Base-by-base conservation (phyloP, 1,284 basidiomycete genomes). In the Melampsora larici-populina region DNA sequence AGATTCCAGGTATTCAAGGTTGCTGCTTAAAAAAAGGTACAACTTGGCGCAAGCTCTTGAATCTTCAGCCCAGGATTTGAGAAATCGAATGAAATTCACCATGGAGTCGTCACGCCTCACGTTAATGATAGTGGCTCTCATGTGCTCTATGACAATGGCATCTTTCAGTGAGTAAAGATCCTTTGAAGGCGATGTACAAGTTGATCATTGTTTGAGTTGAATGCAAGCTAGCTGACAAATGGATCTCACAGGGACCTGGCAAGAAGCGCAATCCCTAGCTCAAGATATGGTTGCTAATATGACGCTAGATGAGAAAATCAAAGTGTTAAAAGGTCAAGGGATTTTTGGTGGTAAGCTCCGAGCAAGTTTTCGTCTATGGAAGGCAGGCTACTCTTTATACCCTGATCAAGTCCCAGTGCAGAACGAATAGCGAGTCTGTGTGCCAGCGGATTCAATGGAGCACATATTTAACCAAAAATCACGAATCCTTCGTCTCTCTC, bases 271-370 rank as follows among this genome's bases (percentile, higher is more conserved):
- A 26, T 1, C 51, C 40, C 60, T 60, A 48, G 76, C 76, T 33
- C 64, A 51, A 60, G 21, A 70, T 11, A 62, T 70, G 43, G 68
- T 78, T 2, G 67, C 68, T 33, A 67, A 78, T n/a, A 58, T 78
- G 33, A 78, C 76, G 5, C 8, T 78, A 26, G 62, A 78, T 49
- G 76, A 78, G 64, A 78, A 78, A 40, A 67, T 67, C 65, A 51
- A 62, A 36, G 15, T 40, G 24, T 33, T 36, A 8, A n/a, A 58
- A n/a, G 55, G 55, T 29, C 55, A 58, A 58, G 55, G 55, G 15
- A 58, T 58, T n/a, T 58, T 58, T 58, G 26, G 1, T n/a, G 55
- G 55, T 58, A 7, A 58, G 55, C 26, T 29, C 7, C 4, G n/a
- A 58, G 26, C 55, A 29, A 58, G 5, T 43, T 1, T 43, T 43